A percentile compares a stretch with the other conserved stretches of the same genome.
phyloP scores from a whole-genome alignment of 768 basidiomycete genomes.

The Boletus sp. region DNA sequence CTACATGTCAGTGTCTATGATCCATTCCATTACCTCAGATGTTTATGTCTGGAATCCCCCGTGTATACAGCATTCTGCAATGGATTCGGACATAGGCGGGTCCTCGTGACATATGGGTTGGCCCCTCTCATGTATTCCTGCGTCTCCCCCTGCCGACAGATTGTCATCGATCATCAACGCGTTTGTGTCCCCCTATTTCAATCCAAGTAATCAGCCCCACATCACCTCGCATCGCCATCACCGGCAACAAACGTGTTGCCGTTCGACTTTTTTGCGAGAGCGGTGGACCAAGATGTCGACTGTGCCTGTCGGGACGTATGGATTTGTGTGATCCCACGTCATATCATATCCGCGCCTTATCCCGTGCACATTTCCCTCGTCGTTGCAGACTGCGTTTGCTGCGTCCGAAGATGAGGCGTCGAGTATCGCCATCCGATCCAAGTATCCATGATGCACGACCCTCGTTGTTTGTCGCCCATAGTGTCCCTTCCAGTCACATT shows the following conservation, averaged over 20 bases:
- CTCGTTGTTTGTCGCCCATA: background rate
- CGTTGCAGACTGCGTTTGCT: background rate
- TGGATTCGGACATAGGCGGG: background rate
- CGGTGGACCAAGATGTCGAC: background rate
- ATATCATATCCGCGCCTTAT: background rate
- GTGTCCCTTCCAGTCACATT: background rate
- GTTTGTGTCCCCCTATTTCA: background rate
- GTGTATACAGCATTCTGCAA: slow-evolving; percentile 1
- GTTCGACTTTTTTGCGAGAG: background rate
- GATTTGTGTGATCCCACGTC: background rate
- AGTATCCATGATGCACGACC: background rate
- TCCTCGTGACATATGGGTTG: slow-evolving; percentile 2
- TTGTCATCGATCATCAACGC: background rate
- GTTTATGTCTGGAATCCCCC: background rate
- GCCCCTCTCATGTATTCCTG: background rate
- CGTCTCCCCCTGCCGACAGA: background rate
- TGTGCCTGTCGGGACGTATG: background rate
- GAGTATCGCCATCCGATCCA: background rate
- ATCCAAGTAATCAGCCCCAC: background rate
- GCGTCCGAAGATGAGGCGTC: background rate
- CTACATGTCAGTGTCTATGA: background rate
- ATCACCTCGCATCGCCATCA: background rate
- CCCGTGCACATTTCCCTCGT: background rate
- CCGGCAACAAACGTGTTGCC: background rate
- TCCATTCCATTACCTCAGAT: background rate